These are phyloP conservation scores for Cryptosporidium bovis DNA, from an alignment of 169 alveolate genomes.

Conservation along the genomic window DNA sequence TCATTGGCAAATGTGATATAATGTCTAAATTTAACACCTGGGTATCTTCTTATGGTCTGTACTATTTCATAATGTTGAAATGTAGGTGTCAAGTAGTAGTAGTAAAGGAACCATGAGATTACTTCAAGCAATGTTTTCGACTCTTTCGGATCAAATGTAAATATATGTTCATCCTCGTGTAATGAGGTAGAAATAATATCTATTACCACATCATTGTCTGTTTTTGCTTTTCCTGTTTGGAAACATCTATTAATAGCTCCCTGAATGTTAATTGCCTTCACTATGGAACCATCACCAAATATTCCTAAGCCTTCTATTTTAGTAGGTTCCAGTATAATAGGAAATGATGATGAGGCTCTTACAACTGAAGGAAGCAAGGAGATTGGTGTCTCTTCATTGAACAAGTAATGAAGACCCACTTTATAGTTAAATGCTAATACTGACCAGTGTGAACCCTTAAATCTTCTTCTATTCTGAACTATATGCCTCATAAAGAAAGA, in stretches of 20 bases:
- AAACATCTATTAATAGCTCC: conserved; percentile 53
- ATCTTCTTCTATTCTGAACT: conserved; percentile 53
- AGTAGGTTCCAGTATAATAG: conserved; percentile 30
- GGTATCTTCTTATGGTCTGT: conserved; percentile 58
- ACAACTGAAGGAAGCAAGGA: conserved; percentile 15
- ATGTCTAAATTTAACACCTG: conserved; percentile 50
- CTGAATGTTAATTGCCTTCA: conserved; percentile 8
- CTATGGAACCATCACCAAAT: conserved; percentile 59
- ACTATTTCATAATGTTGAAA: conserved; percentile 53
- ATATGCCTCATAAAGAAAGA: conserved; percentile 43
- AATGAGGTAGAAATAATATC: conserved; percentile 49
- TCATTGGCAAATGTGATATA: conserved; percentile 10
- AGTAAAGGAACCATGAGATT: conserved; percentile 20
- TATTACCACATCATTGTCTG: conserved; percentile 60
- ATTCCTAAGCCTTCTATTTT: conserved; percentile 48
- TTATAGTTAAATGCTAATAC: conserved; percentile 51
- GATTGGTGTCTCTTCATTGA: conserved; percentile 56
- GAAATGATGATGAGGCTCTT: conserved; percentile 54
- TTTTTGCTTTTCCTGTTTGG: conserved; percentile 41
- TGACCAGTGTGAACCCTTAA: conserved; percentile 40
- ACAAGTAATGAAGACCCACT: conserved; percentile 15
- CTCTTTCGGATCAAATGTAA: background rate
- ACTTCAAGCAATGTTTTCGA: conserved; percentile 21
- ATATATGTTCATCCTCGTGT: background rate
- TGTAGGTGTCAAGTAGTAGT: conserved; percentile 5